Conservation (phyloP, 2,329 filamentous ascomycete genomes). For the Cladosporium phlei region DNA sequence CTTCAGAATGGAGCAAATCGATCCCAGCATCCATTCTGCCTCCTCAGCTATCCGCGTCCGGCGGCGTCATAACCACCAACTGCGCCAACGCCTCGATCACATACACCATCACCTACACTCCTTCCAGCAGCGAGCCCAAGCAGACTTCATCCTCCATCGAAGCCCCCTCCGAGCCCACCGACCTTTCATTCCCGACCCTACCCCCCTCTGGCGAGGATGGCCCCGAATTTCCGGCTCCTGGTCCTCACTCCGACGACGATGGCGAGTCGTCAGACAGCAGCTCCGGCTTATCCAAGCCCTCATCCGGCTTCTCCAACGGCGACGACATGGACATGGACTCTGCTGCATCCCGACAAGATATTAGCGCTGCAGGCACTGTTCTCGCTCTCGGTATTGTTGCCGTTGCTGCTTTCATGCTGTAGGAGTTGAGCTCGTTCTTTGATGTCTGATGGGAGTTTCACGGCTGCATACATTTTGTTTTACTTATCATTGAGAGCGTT, state of each 20-base stretch:
- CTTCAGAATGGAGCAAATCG: constrained; percentile 7
- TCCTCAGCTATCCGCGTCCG: constrained; percentile 1
- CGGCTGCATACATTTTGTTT: not conserved
- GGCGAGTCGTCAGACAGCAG: not conserved
- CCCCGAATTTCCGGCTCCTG: constrained; percentile 9
- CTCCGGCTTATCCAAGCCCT: not conserved
- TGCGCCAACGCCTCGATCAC: constrained; percentile 13
- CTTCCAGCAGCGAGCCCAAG: constrained; percentile 14
- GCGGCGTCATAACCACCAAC: constrained; percentile 8
- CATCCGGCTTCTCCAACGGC: constrained; percentile 6
- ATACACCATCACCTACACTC: constrained; percentile 14
- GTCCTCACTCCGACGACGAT: constrained; percentile 5
- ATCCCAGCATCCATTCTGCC: constrained; percentile 7
- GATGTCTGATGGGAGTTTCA: constrained; percentile 10
- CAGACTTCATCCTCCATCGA: constrained; percentile 10
- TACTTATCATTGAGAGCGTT: constrained; percentile 3
- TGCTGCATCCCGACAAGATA: constrained; percentile 1
- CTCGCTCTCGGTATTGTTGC: constrained; percentile 4
- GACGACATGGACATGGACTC: constrained; percentile 4
- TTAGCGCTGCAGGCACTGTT: not conserved
- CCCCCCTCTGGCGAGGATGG: constrained; percentile 7
- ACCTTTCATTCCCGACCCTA: not conserved
- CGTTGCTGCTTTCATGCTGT: constrained; percentile 7
- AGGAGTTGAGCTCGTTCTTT: not conserved
- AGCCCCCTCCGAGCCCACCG: not conserved